Conservation (phyloP, 2,329 filamentous ascomycete genomes). For the Cercospora sojina region DNA sequence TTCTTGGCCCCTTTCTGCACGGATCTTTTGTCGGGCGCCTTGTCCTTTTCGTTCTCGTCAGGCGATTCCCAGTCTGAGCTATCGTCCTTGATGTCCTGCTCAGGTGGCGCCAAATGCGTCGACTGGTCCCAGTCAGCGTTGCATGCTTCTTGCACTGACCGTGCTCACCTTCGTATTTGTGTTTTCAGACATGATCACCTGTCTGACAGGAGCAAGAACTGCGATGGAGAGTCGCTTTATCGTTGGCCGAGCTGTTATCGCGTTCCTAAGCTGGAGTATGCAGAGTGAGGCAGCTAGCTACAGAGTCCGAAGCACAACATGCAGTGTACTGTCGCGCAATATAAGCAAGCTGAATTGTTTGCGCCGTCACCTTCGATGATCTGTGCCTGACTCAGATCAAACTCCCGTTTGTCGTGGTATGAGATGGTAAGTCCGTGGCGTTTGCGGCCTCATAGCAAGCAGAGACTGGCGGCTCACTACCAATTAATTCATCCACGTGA, state of each 20-base stretch:
- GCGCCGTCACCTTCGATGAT: neutral
- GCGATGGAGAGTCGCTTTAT: neutral
- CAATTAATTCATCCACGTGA: neutral
- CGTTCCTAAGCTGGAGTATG: neutral
- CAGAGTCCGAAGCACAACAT: conserved; percentile 1
- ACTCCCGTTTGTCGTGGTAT: neutral
- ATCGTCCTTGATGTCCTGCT: neutral
- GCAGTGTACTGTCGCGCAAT: neutral
- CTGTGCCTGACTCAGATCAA: neutral
- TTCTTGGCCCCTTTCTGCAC: neutral
- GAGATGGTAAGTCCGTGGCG: neutral
- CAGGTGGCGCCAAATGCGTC: neutral
- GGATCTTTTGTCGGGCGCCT: neutral
- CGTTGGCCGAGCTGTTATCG: neutral
- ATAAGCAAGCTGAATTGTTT: conserved; percentile 1
- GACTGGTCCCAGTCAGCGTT: neutral
- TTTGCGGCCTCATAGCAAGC: neutral
- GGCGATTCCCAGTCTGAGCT: neutral
- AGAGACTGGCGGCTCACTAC: neutral
- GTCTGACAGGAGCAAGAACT: neutral
- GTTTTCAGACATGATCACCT: neutral
- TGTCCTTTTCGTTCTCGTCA: neutral
- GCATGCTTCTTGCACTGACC: neutral
- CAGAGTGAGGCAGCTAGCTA: neutral
- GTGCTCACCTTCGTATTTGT: neutral